Conservation (phyloP, 345 rosid species). For the Psidium guajava region DNA sequence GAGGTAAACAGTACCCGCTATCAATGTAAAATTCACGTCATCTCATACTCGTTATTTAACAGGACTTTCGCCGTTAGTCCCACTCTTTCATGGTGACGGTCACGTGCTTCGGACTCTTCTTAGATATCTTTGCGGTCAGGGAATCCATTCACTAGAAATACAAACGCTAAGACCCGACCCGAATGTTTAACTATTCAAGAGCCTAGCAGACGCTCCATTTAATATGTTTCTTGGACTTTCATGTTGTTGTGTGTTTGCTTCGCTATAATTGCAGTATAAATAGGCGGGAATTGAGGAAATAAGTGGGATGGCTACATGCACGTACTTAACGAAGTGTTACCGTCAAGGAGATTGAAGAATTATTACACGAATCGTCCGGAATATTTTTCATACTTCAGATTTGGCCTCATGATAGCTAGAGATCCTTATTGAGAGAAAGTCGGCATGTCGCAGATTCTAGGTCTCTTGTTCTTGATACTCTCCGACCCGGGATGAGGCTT, state of each 20-base stretch:
- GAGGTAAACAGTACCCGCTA: neutral
- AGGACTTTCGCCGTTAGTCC: neutral
- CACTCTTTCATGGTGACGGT: neutral
- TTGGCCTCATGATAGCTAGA: neutral
- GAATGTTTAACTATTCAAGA: neutral
- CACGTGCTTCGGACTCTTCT: neutral
- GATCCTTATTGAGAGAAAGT: neutral
- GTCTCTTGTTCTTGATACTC: neutral
- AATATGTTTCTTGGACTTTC: neutral
- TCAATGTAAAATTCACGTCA: neutral
- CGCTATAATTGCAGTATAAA: rapidly evolving
- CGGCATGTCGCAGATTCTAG: neutral
- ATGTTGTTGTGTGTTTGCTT: neutral
- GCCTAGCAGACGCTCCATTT: neutral
- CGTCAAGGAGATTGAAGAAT: neutral
- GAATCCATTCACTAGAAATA: neutral
- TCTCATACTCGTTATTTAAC: neutral
- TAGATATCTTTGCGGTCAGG: neutral
- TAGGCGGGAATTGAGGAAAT: neutral
- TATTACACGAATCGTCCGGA: neutral
- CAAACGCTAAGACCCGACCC: neutral
- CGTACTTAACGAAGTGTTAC: neutral
- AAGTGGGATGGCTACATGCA: neutral
- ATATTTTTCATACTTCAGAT: neutral
- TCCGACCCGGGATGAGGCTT: neutral